Conservation (phyloP, 495 filamentous ascomycete species). For the Rusavskia elegans region DNA sequence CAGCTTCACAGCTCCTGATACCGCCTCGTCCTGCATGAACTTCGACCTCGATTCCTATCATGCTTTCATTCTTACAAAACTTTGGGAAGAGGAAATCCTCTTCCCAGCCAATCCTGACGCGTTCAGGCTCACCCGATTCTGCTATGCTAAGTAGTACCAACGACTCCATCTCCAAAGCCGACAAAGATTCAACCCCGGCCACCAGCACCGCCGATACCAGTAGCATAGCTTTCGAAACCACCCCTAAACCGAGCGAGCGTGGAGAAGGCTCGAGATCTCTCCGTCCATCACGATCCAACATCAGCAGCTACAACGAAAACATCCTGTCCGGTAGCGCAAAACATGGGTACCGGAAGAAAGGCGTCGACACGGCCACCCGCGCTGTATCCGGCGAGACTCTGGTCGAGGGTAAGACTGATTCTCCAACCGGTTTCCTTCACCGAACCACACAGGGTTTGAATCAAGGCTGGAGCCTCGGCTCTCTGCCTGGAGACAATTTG, state of each 20-base stretch:
- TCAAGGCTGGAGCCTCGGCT: constrained; percentile 22
- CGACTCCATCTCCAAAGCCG: constrained; percentile 1
- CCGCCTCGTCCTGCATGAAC: too few relatives aligned
- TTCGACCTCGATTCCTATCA: neutral
- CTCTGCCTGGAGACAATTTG: constrained; percentile 17
- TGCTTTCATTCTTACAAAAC: constrained; percentile 12
- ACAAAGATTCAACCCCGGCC: constrained; percentile 21
- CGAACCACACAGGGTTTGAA: constrained; percentile 33
- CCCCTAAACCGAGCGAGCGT: constrained; percentile 3
- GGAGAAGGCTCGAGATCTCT: constrained; percentile 16
- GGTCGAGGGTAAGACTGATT: constrained; percentile 20
- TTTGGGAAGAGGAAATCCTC: constrained; percentile 5
- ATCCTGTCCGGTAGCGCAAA: constrained; percentile 29
- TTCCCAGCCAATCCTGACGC: constrained; percentile 3
- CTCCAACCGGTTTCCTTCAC: constrained; percentile 22
- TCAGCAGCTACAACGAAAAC: constrained; percentile 39
- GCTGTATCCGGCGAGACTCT: constrained; percentile 28
- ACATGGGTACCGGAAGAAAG: constrained; percentile 20
- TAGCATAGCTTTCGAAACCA: constrained; percentile 14
- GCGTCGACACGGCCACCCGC: constrained; percentile 17
- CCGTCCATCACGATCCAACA: constrained; percentile 27
- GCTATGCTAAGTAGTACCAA: constrained; percentile 6
- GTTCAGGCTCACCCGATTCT: constrained; percentile 10
- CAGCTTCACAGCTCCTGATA: neutral
- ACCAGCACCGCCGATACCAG: constrained; percentile 20